Conservation (phyloP, 768 basidiomycete species). For the Lentinus tigrinus region DNA sequence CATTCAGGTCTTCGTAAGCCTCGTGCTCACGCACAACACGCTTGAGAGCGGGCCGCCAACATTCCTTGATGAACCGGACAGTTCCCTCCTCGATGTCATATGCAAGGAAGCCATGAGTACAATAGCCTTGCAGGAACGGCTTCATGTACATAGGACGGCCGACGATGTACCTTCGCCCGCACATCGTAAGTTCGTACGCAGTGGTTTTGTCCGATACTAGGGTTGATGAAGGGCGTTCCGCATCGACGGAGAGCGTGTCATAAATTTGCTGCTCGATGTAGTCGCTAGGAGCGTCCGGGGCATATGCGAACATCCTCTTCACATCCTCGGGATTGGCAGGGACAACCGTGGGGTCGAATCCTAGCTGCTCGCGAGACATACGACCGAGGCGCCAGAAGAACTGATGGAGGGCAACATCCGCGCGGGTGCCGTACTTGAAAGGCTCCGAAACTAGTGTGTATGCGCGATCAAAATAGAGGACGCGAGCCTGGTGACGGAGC, state of each 20-base stretch:
- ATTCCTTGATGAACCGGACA: neutral
- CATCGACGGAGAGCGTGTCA: no score
- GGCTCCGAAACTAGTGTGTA: neutral
- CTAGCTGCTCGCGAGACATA: neutral
- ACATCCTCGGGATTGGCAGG: neutral
- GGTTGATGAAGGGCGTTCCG: no score
- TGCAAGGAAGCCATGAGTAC: neutral
- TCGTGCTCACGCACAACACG: no score
- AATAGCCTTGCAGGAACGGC: neutral
- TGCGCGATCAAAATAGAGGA: neutral
- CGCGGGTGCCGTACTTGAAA: neutral
- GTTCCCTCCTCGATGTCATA: neutral
- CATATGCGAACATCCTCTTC: no score
- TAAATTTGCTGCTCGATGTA: no score
- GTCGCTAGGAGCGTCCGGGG: no score
- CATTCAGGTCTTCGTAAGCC: no score
- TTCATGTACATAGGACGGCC: neutral
- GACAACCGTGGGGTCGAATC: neutral
- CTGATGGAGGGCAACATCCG: neutral
- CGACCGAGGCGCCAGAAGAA: neutral
- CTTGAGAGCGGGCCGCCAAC: neutral
- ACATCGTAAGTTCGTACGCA: no score
- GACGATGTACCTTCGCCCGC: neutral
- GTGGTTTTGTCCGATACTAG: no score
- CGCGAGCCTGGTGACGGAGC: neutral